Conservation (phyloP, 352 stramenopile genomes). For the Globisporangium apiculatum region DNA sequence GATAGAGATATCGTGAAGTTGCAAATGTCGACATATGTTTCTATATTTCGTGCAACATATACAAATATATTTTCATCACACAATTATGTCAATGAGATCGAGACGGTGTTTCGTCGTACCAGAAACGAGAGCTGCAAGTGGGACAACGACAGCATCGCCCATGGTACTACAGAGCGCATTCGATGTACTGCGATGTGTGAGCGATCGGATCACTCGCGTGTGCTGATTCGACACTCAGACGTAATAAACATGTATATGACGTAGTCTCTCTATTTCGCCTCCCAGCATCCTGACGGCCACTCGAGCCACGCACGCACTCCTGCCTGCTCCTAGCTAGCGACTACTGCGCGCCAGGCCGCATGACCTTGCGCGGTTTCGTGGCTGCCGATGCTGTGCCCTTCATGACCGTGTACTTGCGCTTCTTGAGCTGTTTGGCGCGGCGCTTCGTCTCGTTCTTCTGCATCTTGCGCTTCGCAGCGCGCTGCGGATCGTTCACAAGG, state of each 20-base stretch:
- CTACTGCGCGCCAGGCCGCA: constrained; percentile 59
- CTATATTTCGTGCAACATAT: no score
- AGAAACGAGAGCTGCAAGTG: no score
- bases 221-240: not conserved
- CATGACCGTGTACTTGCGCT: constrained; percentile 82
- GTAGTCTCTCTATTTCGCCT: not conserved
- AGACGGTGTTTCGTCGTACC: no score
- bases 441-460: constrained; percentile 85
- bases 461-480: constrained; percentile 70
- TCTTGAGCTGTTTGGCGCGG: constrained; percentile 76
- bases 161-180: constrained; percentile 62
- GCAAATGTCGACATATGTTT: not conserved
- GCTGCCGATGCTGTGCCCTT: constrained; percentile 71
- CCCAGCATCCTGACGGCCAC: not conserved
- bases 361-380: constrained; percentile 43
- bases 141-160: constrained; percentile 22
- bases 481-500: constrained; percentile 64
- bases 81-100: no score
- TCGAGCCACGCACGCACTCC: constrained; percentile 4
- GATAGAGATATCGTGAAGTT: not conserved
- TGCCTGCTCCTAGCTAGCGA: not conserved
- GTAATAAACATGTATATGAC: not conserved
- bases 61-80: no score
- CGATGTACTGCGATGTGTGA: constrained; percentile 52
- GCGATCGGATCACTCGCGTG: constrained; percentile 29